Evolutionary conservation across 768 basidiomycete genomes (phyloP), one percentile per base, ranked within the genome.

Genomic region (Phanerodontia chrysosporium): DNA sequence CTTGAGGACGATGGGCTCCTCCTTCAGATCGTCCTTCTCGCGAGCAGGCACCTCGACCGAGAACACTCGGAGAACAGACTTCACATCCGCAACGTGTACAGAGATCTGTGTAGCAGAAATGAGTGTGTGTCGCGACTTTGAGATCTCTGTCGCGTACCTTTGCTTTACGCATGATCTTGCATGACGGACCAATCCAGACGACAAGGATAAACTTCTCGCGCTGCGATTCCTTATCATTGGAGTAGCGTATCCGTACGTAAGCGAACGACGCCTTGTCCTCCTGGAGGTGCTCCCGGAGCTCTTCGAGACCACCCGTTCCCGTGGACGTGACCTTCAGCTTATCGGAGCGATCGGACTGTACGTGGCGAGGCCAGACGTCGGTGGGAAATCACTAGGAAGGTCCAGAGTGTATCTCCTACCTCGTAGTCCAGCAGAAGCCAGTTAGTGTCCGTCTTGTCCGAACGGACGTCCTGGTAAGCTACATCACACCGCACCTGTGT

Each of bases 371-470:
- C n/a, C n/a, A n/a, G n/a, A n/a, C n/a, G n/a, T n/a, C n/a, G n/a
- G n/a, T n/a, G n/a, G n/a, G n/a, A n/a, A n/a, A n/a, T n/a, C n/a
- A n/a, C n/a, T n/a, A n/a, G n/a, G n/a, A n/a, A n/a, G n/a, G n/a
- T n/a, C n/a, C n/a, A n/a, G 53, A 32, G 21, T 13, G 22, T 10
- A 14, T 32, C 8, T 35, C 79, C 68, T 64, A 85, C 87, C 78
- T 89, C 87, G 72, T 98, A 98, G 71, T 96, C 91, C 58, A 97
- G 75, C 58, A 98, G 78, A 46, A 95, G 69, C 94, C 94, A 98
- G 71, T 90, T 97, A 30, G 85, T 90, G 29, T 91, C 89, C 39
- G 86, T 80, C 69, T 94, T 94, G 80, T 92, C 86, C 62, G 78
- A 80, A 64, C 95, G 87, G 56, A 97, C 88, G 65, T 94, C 90